Evolutionary conservation across 495 filamentous ascomycete species (phyloP), one percentile per base, ranked within the genome.

Genomic region (Lasiosphaeria hispida): DNA sequence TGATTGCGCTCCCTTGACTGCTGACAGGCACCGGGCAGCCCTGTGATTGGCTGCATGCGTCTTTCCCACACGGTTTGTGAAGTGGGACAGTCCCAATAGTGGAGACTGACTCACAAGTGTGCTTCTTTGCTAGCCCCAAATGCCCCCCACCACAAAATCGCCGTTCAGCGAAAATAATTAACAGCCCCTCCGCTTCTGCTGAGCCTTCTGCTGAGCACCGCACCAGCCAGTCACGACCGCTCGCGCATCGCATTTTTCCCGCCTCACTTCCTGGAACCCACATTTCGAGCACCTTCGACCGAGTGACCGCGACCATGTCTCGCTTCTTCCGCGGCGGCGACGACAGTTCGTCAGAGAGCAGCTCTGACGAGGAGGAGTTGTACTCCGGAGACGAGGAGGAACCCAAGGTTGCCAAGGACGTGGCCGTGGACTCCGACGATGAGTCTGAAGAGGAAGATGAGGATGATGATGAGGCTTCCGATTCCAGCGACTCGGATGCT

Each of bases 311-410:
- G 69, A 85, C 61, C 55, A 92, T 91, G 87, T 97, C 94, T 84
- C 89, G 93, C 72, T 98, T 98, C 80, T 97, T 97, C 84, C 88
- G 91, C 75, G 87, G 87, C 65, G 88, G 87, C 73, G 89, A 91
- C 77, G 92, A 91, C 81, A 92, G 91, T 76, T 94, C 90, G 67
- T 77, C 80, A 63, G 85, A 85, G 73, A 84, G 83, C 71, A 95
- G 89, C 70, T 89, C 88, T 60, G 91, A 95, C 69, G 93, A 96
- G 75, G 88, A 92, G 77, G 89, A 93, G 76, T 82, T 95, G 72
- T 92, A 93, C 83, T 86, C 85, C 69, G 86, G 84, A 63, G 83
- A 84, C 62, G 87, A 87, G 70, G 84, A 86, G 66, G 82, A 79
- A 54, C 79, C 85, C 69, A 76, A 78, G 64, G 73, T 82, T 42